phyloP scores from a whole-genome alignment of 1,284 basidiomycete genomes.

The Pisolithus thermaeus region DNA sequence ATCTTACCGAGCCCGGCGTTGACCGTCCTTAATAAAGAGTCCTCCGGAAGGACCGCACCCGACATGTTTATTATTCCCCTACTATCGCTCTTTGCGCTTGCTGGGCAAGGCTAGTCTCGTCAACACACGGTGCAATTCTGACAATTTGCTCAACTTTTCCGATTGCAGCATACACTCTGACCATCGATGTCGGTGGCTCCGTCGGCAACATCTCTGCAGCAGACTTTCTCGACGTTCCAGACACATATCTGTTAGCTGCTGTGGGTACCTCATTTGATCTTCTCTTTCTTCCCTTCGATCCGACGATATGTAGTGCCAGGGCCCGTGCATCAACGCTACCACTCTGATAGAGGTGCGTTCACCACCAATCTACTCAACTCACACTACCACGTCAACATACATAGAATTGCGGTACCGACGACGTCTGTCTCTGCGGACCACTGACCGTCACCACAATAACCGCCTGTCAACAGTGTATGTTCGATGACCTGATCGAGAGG shows the following conservation, averaged over 20 bases:
- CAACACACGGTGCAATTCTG: neutral
- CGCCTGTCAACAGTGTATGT: slow-evolving; percentile 61
- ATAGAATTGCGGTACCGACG: slow-evolving; percentile 26
- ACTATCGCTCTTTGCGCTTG: slow-evolving; percentile 35
- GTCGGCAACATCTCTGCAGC: slow-evolving; percentile 34
- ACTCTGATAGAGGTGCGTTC: slow-evolving; percentile 35
- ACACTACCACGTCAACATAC: neutral
- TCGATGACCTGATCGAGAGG: slow-evolving; percentile 42
- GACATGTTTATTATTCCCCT: slow-evolving; percentile 29
- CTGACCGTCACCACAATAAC: slow-evolving; percentile 36
- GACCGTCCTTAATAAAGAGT: neutral
- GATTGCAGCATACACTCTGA: slow-evolving; percentile 42
- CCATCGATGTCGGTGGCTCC: slow-evolving; percentile 39
- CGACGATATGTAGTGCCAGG: slow-evolving; percentile 38
- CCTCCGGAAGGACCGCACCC: slow-evolving; percentile 13
- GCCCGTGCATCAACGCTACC: slow-evolving; percentile 34
- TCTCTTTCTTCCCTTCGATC: neutral
- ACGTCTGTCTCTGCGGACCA: slow-evolving; percentile 47
- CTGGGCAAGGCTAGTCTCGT: slow-evolving; percentile 44
- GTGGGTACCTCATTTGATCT: slow-evolving; percentile 30
- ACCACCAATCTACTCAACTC: neutral
- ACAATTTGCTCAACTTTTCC: neutral
- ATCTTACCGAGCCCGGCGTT: too few relatives aligned
- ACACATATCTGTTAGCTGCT: slow-evolving; percentile 31
- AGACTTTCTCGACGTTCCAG: slow-evolving; percentile 42